Evolutionary conservation across 2,329 filamentous ascomycete species (phyloP).

Genomic region (Grosmannia penicillata): DNA sequence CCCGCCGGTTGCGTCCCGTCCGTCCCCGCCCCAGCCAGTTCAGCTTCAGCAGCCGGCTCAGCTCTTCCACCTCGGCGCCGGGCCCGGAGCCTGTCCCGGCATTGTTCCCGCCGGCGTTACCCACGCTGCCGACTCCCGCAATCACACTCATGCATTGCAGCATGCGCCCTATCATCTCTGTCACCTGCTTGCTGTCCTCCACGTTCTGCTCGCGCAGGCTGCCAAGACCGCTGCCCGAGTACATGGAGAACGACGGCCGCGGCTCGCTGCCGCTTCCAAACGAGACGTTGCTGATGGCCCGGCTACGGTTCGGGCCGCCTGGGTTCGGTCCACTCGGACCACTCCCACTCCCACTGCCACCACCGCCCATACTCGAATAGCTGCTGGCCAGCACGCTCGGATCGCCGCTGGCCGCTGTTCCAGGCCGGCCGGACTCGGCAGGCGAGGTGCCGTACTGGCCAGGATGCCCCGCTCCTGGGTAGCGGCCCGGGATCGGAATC

Average conservation of each 20-base stretch:
- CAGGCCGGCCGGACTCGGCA: slow-evolving; percentile 39
- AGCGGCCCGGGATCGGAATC: slow-evolving; percentile 38
- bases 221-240: slow-evolving; percentile 9
- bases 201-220: slow-evolving; percentile 42
- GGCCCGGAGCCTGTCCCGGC: too few relatives aligned
- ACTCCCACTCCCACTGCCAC: slow-evolving; percentile 18
- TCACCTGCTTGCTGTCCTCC: slow-evolving; percentile 64
- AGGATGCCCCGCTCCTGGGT: too few relatives aligned
- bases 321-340: slow-evolving; percentile 9
- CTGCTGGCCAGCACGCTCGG: slow-evolving; percentile 50
- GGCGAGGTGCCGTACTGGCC: too few relatives aligned
- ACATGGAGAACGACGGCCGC: slow-evolving; percentile 18
- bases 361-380: slow-evolving; percentile 45
- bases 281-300: slow-evolving; percentile 76
- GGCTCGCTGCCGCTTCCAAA: slow-evolving; percentile 34
- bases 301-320: slow-evolving; percentile 46
- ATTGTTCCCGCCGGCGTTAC: slow-evolving; percentile 57
- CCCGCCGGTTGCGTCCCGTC: slow-evolving; percentile 76
- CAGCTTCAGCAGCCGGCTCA: slow-evolving; percentile 79
- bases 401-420: slow-evolving; percentile 63
- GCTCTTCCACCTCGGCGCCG: slow-evolving; percentile 66
- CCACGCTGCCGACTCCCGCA: slow-evolving; percentile 45
- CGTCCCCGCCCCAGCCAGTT: slow-evolving; percentile 91
- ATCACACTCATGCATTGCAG: slow-evolving; percentile 91
- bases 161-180: slow-evolving; percentile 90